phyloP scores from a whole-genome alignment of 2,329 filamentous ascomycete genomes.

The Fusarium sp. region DNA sequence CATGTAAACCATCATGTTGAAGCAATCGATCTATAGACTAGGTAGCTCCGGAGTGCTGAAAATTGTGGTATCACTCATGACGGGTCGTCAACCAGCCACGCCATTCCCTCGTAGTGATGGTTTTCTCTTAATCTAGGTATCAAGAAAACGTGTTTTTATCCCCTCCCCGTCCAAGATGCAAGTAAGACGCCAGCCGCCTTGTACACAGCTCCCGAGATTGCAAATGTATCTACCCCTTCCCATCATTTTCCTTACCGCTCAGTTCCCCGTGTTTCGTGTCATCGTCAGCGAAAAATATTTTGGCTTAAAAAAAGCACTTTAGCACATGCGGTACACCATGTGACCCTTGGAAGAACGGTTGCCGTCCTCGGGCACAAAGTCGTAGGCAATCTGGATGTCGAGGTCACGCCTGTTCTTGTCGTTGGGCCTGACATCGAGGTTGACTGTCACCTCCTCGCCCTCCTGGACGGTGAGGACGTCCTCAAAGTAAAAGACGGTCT shows the following conservation, averaged over 20 bases:
- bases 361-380: constrained; percentile 79
- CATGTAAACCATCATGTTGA: constrained; percentile 17
- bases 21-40: constrained; percentile 45
- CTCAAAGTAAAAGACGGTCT: constrained; percentile 97
- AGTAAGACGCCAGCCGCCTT: constrained; percentile 43
- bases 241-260: constrained; percentile 6
- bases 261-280: constrained; percentile 29
- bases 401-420: constrained; percentile 94
- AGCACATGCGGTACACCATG: constrained; percentile 86
- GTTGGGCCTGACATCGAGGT: constrained; percentile 87
- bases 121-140: constrained; percentile 38
- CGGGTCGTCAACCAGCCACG: constrained; percentile 42
- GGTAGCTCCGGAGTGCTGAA: constrained; percentile 43
- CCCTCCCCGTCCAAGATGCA: constrained; percentile 38
- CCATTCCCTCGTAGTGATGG: constrained; percentile 28
- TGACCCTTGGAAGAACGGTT: constrained; percentile 75
- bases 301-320: constrained; percentile 35
- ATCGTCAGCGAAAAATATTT: constrained; percentile 41
- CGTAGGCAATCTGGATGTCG: constrained; percentile 89
- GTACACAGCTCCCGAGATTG: constrained; percentile 34
- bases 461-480: constrained; percentile 93
- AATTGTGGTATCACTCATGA: constrained; percentile 46
- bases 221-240: constrained; percentile 31
- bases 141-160: constrained; percentile 22
- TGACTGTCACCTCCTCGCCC: constrained; percentile 81